A percentile compares a stretch with the other conserved stretches of the same genome.
Evolutionary conservation across 352 stramenopile genomes (phyloP).

Genomic region (Sclerospora graminicola): DNA sequence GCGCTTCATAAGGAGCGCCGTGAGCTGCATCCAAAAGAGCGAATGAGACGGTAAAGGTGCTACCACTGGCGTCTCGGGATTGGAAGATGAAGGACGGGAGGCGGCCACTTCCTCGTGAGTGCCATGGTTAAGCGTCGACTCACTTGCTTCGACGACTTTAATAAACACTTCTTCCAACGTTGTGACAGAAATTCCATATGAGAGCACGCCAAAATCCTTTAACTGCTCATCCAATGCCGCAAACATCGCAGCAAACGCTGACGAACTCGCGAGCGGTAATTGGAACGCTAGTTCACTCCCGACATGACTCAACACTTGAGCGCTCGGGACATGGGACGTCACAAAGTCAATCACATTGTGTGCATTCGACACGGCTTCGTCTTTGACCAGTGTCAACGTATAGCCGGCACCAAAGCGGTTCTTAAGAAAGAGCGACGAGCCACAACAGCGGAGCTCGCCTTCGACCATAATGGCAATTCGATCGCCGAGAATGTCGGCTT

Average conservation of each 20-base stretch:
- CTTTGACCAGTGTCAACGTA: constrained; percentile 57
- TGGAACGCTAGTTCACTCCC: constrained; percentile 65
- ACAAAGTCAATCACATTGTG: constrained; percentile 30
- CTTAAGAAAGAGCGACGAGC: constrained; percentile 78
- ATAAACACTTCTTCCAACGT: constrained; percentile 80
- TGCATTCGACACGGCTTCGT: constrained; percentile 22
- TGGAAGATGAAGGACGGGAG: constrained; percentile 5
- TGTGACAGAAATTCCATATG: constrained; percentile 72
- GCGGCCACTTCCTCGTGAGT: constrained; percentile 2
- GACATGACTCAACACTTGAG: constrained; percentile 52
- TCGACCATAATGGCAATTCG: constrained; percentile 81
- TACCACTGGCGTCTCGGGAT: constrained; percentile 2
- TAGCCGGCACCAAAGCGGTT: constrained; percentile 60
- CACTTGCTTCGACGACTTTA: constrained; percentile 43
- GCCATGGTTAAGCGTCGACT: constrained; percentile 22
- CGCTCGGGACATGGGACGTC: constrained; percentile 19
- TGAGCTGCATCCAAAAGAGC: constrained; percentile 34
- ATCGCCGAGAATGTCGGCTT: constrained; percentile 80
- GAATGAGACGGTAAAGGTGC: constrained; percentile 4
- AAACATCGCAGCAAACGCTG: constrained; percentile 54
- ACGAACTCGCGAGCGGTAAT: constrained; percentile 36
- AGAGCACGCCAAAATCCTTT: constrained; percentile 27
- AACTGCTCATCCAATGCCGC: constrained; percentile 37
- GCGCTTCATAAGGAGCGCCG: constrained; percentile 45
- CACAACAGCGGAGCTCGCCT: constrained; percentile 61